These are phyloP conservation scores for Simplicillium sp. DNA, from an alignment of 2,329 filamentous ascomycete species.

Conservation along the genomic window DNA sequence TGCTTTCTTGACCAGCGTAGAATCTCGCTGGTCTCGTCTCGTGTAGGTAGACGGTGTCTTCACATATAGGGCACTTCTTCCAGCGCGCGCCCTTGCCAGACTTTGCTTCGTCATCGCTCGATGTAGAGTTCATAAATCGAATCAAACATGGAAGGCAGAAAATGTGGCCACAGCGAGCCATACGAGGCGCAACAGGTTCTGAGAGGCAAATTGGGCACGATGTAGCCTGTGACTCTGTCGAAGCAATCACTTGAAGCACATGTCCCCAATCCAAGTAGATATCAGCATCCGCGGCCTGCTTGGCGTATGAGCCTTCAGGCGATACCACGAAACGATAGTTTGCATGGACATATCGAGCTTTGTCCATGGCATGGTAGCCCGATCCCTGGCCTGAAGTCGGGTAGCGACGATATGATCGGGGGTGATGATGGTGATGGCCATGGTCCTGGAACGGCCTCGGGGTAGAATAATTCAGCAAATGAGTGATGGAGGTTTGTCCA, in stretches of 20 bases:
- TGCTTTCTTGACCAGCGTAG: slow-evolving; percentile 80
- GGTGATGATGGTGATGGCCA: slow-evolving; percentile 38
- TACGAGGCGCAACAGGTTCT: slow-evolving; percentile 83
- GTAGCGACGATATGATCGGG: slow-evolving; percentile 56
- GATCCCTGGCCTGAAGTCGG: slow-evolving; percentile 79
- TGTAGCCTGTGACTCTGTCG: slow-evolving; percentile 75
- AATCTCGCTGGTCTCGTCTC: slow-evolving; percentile 85
- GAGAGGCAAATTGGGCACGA: slow-evolving; percentile 94
- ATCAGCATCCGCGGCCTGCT: slow-evolving; percentile 78
- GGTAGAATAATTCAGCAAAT: slow-evolving; percentile 84
- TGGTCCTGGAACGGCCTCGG: slow-evolving; percentile 60
- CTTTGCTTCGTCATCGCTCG: slow-evolving; percentile 58
- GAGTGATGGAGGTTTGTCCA: slow-evolving; percentile 93
- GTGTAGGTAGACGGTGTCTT: slow-evolving; percentile 84
- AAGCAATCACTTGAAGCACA: slow-evolving; percentile 85
- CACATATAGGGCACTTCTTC: slow-evolving; percentile 96
- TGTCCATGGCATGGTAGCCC: slow-evolving; percentile 83
- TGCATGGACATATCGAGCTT: slow-evolving; percentile 82
- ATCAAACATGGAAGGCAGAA: slow-evolving; percentile 92
- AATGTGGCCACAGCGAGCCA: slow-evolving; percentile 96
- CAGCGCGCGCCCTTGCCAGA: slow-evolving; percentile 65
- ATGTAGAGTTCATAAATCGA: slow-evolving; percentile 84
- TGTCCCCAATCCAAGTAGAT: slow-evolving; percentile 83
- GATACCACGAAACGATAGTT: slow-evolving; percentile 97
- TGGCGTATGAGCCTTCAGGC: slow-evolving; percentile 67